Evolutionary conservation across 2,329 filamentous ascomycete species (phyloP), one percentile per base, ranked within the genome.

Genomic region (Exophiala bonariae): DNA sequence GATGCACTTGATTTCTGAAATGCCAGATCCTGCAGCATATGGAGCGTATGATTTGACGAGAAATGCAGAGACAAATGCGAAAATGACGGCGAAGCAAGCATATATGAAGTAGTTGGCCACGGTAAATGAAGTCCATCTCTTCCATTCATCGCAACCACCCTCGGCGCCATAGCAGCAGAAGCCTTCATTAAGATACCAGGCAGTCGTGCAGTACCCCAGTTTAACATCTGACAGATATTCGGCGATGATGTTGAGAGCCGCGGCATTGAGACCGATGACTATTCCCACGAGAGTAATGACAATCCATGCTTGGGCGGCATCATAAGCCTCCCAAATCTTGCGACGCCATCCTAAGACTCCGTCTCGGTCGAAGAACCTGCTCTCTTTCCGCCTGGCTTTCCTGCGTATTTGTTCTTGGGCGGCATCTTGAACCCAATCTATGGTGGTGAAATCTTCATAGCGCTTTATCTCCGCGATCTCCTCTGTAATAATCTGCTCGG

Each of bases 81-180:
- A 95, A 2, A 87, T 64, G 2, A 84, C 86, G 44, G 88, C 89
- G 69, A 95, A 93, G 42, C 87, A 62, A 54, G 95, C 87, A 66
- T 99, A 99, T 42, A 96, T 66, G 26, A 95, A 55, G 67, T 97
- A 97, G 67, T 96, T 96, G 35, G 87, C 63, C 3, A 85, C 80
- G 63, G 76, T 81, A 52, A 95, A 83, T 1, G 82, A 79, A 28
- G 87, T 92, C 93, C 93, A 99, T 36, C 75, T 77, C 62, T 90
- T 86, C 92, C 93, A 99, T 63, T 95, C 85, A 1, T 80, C 73
- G 64, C 93, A 99, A 3, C 89, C 91, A 63, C 82, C 86, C 60
- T 96, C 90, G 46, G 93, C 87, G 30, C 93, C 93, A 90, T 91
- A 99, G 66, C 93, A 99, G 70, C 93, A 99, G 67, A 99, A 99